These are phyloP conservation scores for Iris macrosiphon DNA, from an alignment of 106 monocot genomes.

Conservation along the genomic window DNA sequence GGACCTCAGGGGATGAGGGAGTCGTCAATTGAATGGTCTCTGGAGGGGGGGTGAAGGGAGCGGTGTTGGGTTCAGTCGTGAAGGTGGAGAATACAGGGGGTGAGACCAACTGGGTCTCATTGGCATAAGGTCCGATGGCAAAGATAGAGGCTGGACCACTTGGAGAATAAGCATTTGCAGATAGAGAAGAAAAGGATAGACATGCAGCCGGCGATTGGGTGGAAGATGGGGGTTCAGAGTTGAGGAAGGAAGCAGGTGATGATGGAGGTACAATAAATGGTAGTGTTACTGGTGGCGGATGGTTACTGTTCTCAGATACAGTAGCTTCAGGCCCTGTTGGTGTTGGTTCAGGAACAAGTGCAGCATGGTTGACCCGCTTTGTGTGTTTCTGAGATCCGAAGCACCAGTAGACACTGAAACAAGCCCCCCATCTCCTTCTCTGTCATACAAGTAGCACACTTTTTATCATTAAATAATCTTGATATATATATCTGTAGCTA, in stretches of 20 bases:
- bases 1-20: slow-evolving; percentile 94
- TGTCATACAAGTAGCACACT: slow-evolving; percentile 21
- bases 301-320: slow-evolving; percentile 22
- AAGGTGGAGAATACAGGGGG: slow-evolving; percentile 91
- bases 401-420: slow-evolving; percentile 73
- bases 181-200: slow-evolving; percentile 36
- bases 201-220: slow-evolving; percentile 53
- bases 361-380: slow-evolving; percentile 58
- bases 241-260: slow-evolving; percentile 81
- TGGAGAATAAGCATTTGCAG: slow-evolving; percentile 46
- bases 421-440: slow-evolving; percentile 71
- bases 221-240: slow-evolving; percentile 65
- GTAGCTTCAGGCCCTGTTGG: slow-evolving; percentile 9
- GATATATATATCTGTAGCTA: too few relatives aligned
- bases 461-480: too few relatives aligned
- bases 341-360: slow-evolving; percentile 48
- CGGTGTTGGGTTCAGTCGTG: slow-evolving; percentile 93
- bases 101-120: slow-evolving; percentile 89
- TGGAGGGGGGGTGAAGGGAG: slow-evolving; percentile 85
- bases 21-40: slow-evolving; percentile 75
- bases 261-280: slow-evolving; percentile 88
- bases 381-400: slow-evolving; percentile 54
- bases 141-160: slow-evolving; percentile 61
- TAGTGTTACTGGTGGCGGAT: slow-evolving; percentile 17
- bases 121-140: slow-evolving; percentile 83